These are phyloP conservation scores for Boletus vinaceobasis DNA, from an alignment of 768 basidiomycete species.

Conservation along the genomic window DNA sequence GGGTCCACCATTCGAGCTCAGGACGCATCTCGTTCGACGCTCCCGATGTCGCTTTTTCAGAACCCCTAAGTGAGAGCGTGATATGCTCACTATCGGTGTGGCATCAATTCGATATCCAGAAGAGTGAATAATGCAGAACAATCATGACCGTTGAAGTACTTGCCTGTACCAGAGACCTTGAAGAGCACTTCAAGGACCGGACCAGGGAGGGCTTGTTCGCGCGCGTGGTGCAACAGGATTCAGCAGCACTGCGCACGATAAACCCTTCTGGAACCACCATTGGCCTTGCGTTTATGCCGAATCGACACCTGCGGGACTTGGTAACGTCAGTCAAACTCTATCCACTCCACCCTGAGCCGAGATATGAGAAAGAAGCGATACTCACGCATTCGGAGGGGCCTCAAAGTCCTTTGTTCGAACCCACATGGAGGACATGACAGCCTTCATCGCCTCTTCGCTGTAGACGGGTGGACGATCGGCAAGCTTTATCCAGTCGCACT, in stretches of 20 bases:
- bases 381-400: conserved; percentile 11
- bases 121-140: neutral
- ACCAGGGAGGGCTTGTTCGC: too few relatives aligned
- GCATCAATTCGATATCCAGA: neutral
- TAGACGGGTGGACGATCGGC: conserved; percentile 11
- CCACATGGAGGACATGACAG: conserved; percentile 1
- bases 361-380: too few relatives aligned
- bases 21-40: too few relatives aligned
- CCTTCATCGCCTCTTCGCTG: neutral
- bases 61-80: neutral
- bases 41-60: too few relatives aligned
- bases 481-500: conserved; percentile 11
- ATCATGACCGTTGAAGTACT: neutral
- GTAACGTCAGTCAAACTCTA: too few relatives aligned
- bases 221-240: too few relatives aligned
- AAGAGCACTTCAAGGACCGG: too few relatives aligned
- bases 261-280: neutral
- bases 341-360: too few relatives aligned
- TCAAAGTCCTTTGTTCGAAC: conserved; percentile 17
- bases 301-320: neutral
- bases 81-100: neutral
- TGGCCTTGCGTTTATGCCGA: neutral
- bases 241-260: neutral
- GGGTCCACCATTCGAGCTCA: too few relatives aligned
- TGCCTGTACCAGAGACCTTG: neutral